Percentiles rank a stretch among this genome's conserved stretches.
These are phyloP conservation scores for Exophiala mesophila DNA, from an alignment of 2,329 filamentous ascomycete genomes.

Conservation along the genomic window DNA sequence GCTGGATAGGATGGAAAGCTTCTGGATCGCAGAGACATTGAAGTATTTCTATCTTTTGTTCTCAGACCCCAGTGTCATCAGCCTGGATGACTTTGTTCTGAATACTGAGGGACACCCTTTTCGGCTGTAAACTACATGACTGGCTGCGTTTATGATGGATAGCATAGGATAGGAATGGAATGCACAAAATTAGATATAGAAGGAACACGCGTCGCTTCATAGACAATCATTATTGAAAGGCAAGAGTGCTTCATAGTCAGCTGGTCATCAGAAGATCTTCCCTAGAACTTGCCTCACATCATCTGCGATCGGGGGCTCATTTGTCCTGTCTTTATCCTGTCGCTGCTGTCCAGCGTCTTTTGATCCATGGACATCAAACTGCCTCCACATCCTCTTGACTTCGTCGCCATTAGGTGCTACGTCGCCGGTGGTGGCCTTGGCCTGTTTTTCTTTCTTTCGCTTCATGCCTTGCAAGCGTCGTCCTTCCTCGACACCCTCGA, in stretches of 20 bases:
- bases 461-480: conserved; percentile 37
- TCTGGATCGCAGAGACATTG: conserved; percentile 29
- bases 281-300: conserved; percentile 42
- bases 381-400: conserved; percentile 36
- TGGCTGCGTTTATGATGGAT: too few relatives aligned
- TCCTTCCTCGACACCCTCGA: conserved; percentile 37
- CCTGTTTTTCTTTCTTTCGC: conserved; percentile 39
- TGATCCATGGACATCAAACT: conserved; percentile 36
- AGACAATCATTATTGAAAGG: too few relatives aligned
- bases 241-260: too few relatives aligned
- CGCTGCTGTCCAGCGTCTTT: conserved; percentile 6
- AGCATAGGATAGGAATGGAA: too few relatives aligned
- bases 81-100: conserved; percentile 27
- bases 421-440: conserved; percentile 13
- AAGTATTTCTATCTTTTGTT: conserved; percentile 30
- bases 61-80: conserved; percentile 23
- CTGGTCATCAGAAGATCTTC: conserved; percentile 47
- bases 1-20: conserved; percentile 27
- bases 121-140: conserved; percentile 5
- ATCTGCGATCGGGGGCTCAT: conserved; percentile 30
- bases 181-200: not conserved
- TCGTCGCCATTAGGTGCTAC: conserved; percentile 3
- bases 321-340: conserved; percentile 26
- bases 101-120: conserved; percentile 27
- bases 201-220: too few relatives aligned